A percentile compares a stretch with the other conserved stretches of the same genome.
These are phyloP conservation scores for Hanseniaspora meyeri DNA, from an alignment of 805 yeast genomes.

Conservation along the genomic window DNA sequence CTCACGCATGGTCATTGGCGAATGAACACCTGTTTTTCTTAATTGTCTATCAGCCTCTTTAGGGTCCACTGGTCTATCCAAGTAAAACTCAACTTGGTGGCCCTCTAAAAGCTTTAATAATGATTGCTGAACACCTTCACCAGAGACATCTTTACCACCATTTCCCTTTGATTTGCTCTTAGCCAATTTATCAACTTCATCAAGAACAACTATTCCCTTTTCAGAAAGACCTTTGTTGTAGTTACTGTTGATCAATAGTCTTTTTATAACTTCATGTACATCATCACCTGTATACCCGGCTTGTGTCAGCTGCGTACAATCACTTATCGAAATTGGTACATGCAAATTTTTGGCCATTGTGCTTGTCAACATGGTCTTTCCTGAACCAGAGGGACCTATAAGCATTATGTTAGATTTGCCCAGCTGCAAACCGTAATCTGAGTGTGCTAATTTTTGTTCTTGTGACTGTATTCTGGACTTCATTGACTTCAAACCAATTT, in stretches of 20 bases:
- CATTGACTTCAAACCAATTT: constrained; percentile 24
- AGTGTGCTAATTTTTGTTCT: constrained; percentile 21
- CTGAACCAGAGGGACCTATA: constrained; percentile 52
- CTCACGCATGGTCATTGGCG: constrained; percentile 30
- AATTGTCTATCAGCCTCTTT: constrained; percentile 20
- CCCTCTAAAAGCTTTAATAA: constrained; percentile 47
- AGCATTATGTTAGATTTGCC: constrained; percentile 46
- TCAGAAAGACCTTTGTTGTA: constrained; percentile 42
- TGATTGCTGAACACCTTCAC: constrained; percentile 57
- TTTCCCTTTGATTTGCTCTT: constrained; percentile 30
- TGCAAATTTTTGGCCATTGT: constrained; percentile 41
- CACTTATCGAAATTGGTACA: constrained; percentile 48
- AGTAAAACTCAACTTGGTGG: constrained; percentile 37
- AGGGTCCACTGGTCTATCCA: constrained; percentile 32
- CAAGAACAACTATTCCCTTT: constrained; percentile 47
- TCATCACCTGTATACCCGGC: constrained; percentile 59
- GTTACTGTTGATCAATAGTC: constrained; percentile 38
- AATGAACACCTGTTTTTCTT: constrained; percentile 24
- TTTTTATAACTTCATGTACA: constrained; percentile 45
- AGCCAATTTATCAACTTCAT: constrained; percentile 48
- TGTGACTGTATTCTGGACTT: constrained; percentile 8
- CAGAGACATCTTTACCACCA: constrained; percentile 47
- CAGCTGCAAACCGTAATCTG: constrained; percentile 30
- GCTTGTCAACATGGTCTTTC: constrained; percentile 46
- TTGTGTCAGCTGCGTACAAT: constrained; percentile 50